Conservation (phyloP, 2,329 filamentous ascomycete genomes). For the Hymenoscyphus linearis region DNA sequence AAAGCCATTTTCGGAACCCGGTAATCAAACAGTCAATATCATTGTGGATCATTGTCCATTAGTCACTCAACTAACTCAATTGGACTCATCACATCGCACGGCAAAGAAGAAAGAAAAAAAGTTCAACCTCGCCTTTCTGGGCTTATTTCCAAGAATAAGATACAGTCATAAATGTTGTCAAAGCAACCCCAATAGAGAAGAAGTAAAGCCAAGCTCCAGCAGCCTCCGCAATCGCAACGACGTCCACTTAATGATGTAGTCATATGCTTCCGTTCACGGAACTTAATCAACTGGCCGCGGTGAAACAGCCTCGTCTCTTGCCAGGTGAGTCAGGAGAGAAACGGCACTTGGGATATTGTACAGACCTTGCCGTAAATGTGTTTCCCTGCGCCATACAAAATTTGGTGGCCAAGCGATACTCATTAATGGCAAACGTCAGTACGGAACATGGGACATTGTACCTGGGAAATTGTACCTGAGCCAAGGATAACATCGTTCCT, state of each 20-base stretch:
- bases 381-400: neutral
- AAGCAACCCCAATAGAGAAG: neutral
- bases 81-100: neutral
- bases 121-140: neutral
- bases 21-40: neutral
- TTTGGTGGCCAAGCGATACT: neutral
- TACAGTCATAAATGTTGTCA: neutral
- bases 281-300: neutral
- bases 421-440: neutral
- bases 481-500: neutral
- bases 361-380: neutral
- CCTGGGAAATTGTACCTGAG: neutral
- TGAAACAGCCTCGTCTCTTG: neutral
- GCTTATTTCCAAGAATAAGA: neutral
- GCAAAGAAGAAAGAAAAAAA: neutral
- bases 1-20: neutral
- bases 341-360: neutral
- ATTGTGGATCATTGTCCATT: neutral
- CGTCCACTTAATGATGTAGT: neutral
- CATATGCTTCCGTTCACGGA: neutral
- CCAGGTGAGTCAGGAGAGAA: neutral
- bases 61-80: neutral
- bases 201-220: neutral
- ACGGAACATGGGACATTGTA: neutral
- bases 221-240: neutral